Conservation (phyloP, 2,329 filamentous ascomycete species). For the Exophiala sideris region DNA sequence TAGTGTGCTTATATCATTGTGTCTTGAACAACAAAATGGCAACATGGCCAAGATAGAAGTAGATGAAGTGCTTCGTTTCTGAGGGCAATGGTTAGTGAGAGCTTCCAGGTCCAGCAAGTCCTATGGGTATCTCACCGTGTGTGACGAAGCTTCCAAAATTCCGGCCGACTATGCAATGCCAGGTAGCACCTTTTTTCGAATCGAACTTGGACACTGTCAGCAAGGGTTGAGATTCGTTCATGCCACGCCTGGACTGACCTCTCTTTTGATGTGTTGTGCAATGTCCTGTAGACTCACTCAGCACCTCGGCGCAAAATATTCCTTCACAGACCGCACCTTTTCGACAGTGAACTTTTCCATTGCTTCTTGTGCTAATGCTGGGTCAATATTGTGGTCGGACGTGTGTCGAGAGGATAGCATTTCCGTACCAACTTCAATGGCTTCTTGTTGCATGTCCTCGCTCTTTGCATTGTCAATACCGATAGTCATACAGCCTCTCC, state of each 20-base stretch:
- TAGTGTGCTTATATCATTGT: slow-evolving; percentile 54
- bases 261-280: slow-evolving; percentile 91
- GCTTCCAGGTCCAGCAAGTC: background rate
- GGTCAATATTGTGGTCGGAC: background rate
- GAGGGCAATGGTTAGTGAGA: slow-evolving; percentile 21
- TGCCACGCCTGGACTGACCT: slow-evolving; percentile 52
- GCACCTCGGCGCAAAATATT: background rate
- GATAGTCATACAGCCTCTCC: slow-evolving; percentile 9
- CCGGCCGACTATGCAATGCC: slow-evolving; percentile 97
- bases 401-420: background rate
- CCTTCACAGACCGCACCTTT: slow-evolving; percentile 50
- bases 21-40: slow-evolving; percentile 99
- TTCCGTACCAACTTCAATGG: slow-evolving; percentile 84
- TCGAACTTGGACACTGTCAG: slow-evolving; percentile 66
- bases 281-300: slow-evolving; percentile 65
- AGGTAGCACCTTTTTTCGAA: slow-evolving; percentile 92
- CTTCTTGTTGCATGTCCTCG: slow-evolving; percentile 95
- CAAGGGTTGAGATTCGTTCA: background rate
- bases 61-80: slow-evolving; percentile 99
- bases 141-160: slow-evolving; percentile 99
- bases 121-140: slow-evolving; percentile 62
- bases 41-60: slow-evolving; percentile 98
- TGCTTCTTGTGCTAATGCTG: slow-evolving; percentile 60
- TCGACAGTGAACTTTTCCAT: slow-evolving; percentile 71
- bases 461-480: slow-evolving; percentile 56